Conservation (phyloP, 108 stramenopile genomes). For the Cyclostephanos tholiformis region DNA sequence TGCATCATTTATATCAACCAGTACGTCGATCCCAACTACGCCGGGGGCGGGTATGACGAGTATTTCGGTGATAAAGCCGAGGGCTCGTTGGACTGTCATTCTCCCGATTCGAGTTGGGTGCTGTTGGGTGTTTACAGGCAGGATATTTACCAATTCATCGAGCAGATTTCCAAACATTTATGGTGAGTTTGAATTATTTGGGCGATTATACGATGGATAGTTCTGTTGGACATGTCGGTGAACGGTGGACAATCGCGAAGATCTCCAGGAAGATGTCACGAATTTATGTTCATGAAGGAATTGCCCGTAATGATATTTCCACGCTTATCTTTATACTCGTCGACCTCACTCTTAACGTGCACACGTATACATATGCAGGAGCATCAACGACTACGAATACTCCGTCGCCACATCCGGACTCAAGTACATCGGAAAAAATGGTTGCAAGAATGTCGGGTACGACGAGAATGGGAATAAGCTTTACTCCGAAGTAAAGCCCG, state of each 20-base stretch:
- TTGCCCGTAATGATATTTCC: background rate
- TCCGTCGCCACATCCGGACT: slow-evolving; percentile 81
- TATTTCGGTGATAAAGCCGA: slow-evolving; percentile 66
- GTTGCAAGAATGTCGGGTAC: slow-evolving; percentile 68
- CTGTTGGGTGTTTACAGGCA: slow-evolving; percentile 87
- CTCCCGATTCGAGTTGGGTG: slow-evolving; percentile 75
- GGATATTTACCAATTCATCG: slow-evolving; percentile 89
- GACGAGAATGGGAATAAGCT: slow-evolving; percentile 57
- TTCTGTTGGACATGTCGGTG: background rate
- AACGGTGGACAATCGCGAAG: too few relatives aligned
- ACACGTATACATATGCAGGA: slow-evolving; percentile 17
- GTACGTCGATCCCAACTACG: slow-evolving; percentile 86
- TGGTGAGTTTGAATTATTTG: slow-evolving; percentile 66
- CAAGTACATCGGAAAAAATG: slow-evolving; percentile 81
- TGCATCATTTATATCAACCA: slow-evolving; percentile 14
- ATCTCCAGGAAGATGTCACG: too few relatives aligned
- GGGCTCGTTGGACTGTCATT: slow-evolving; percentile 73
- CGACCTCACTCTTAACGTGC: background rate
- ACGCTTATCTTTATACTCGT: background rate
- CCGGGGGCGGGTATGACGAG: slow-evolving; percentile 77
- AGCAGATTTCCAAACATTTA: slow-evolving; percentile 90
- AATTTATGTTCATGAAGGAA: background rate
- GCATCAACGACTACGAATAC: slow-evolving; percentile 87
- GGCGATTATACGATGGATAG: too few relatives aligned
- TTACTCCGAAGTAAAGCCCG: slow-evolving; percentile 69